A percentile compares a stretch with the other conserved stretches of the same genome.
phyloP scores from a whole-genome alignment of 768 basidiomycete genomes.

The Suillus weaverae region DNA sequence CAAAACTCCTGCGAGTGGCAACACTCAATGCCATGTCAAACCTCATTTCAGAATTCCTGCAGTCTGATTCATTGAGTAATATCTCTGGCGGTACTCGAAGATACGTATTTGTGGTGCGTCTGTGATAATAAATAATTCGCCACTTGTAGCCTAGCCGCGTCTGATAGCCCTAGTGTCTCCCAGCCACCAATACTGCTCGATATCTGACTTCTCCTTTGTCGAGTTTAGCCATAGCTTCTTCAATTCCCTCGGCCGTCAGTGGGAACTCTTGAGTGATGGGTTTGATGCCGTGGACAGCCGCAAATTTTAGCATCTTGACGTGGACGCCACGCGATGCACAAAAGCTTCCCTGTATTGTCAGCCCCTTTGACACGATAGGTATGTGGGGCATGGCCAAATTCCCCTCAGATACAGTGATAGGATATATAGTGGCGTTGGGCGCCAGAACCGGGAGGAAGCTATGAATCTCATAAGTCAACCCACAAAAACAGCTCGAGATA shows the following conservation, averaged over 20 bases:
- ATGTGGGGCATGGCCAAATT: slow-evolving; percentile 25
- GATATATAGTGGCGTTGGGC: slow-evolving; percentile 23
- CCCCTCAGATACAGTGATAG: slow-evolving; percentile 24
- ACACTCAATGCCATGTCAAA: background rate
- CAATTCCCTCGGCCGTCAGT: slow-evolving; percentile 31
- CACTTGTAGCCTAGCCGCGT: background rate
- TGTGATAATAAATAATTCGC: background rate
- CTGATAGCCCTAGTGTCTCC: background rate
- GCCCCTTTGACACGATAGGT: slow-evolving; percentile 15
- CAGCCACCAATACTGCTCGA: slow-evolving; percentile 29
- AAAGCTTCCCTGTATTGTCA: slow-evolving; percentile 26
- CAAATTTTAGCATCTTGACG: slow-evolving; percentile 35
- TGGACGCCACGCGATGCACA: slow-evolving; percentile 29
- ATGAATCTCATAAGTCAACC: background rate
- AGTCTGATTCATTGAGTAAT: background rate
- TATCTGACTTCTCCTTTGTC: slow-evolving; percentile 30
- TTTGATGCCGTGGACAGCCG: slow-evolving; percentile 28
- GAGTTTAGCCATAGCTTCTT: slow-evolving; percentile 28
- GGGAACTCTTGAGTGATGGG: slow-evolving; percentile 35
- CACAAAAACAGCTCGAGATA: background rate
- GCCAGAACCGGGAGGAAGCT: slow-evolving; percentile 30
- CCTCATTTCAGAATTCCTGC: background rate
- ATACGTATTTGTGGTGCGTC: background rate
- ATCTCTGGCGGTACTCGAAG: background rate
- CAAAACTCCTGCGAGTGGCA: background rate